Percentiles rank a stretch among this genome's conserved stretches.
phyloP scores from a whole-genome alignment of 2,329 filamentous ascomycete genomes.

The Keithomyces neogunnii region DNA sequence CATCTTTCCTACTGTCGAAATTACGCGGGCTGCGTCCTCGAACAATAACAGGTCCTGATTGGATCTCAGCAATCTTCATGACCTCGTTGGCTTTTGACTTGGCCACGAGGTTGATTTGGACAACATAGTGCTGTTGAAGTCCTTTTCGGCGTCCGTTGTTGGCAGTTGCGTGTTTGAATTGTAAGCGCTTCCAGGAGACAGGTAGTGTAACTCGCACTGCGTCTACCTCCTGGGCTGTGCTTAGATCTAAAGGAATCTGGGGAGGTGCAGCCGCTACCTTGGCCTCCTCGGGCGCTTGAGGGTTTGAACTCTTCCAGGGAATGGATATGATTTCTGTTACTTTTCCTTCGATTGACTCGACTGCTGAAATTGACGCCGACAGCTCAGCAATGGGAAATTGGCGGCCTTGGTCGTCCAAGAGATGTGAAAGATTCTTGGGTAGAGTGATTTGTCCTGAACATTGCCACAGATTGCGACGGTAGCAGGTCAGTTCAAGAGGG shows the following conservation, averaged over 20 bases:
- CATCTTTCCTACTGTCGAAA: constrained; percentile 84
- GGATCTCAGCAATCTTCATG: constrained; percentile 71
- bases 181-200: constrained; percentile 86
- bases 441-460: constrained; percentile 81
- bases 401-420: constrained; percentile 66
- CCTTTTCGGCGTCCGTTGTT: constrained; percentile 94
- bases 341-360: constrained; percentile 89
- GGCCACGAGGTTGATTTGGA: constrained; percentile 75
- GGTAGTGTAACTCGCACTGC: constrained; percentile 71
- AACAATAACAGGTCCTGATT: constrained; percentile 90
- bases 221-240: constrained; percentile 61
- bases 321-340: constrained; percentile 91
- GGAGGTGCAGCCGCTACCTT: constrained; percentile 44
- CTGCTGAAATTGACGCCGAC: constrained; percentile 73
- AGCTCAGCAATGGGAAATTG: constrained; percentile 70
- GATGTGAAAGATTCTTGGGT: constrained; percentile 61
- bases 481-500: constrained; percentile 82
- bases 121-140: constrained; percentile 88
- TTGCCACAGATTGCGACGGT: constrained; percentile 89
- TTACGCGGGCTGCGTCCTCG: constrained; percentile 87
- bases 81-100: constrained; percentile 62
- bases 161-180: constrained; percentile 93
- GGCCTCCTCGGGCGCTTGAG: constrained; percentile 41
- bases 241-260: constrained; percentile 45
- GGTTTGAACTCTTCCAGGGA: constrained; percentile 77